Evolutionary conservation across 305 asterid genomes (phyloP).

Genomic region (Solanum hybrid): DNA sequence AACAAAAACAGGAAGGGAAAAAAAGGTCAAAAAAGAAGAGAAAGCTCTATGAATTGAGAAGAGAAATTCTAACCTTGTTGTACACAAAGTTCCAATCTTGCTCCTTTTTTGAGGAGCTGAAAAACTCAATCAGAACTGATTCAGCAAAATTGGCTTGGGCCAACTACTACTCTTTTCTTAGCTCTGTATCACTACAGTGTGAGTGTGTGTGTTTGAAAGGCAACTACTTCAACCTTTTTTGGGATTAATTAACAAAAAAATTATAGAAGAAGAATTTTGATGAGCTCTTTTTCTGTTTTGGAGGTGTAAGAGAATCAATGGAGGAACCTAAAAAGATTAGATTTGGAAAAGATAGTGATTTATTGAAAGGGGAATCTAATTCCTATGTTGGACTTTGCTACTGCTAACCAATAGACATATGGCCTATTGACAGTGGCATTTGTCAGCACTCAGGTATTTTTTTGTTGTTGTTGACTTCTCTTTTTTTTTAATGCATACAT

Average conservation of each 20-base stretch:
- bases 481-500: background rate
- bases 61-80: conserved; percentile 4
- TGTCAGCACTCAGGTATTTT: background rate
- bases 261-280: background rate
- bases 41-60: background rate
- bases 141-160: background rate
- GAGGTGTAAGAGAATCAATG: background rate
- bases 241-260: background rate
- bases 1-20: background rate
- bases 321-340: background rate
- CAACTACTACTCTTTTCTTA: background rate
- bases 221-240: background rate
- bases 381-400: conserved; percentile 3
- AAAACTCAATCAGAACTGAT: background rate
- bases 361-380: background rate
- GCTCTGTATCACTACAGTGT: background rate
- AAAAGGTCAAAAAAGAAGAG: background rate
- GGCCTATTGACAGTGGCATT: background rate
- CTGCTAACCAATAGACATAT: background rate
- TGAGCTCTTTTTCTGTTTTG: background rate
- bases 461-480: background rate
- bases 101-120: background rate
- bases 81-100: background rate
- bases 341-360: background rate
- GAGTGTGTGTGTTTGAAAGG: background rate